These are phyloP conservation scores for Suhomyces bokatorum DNA, from an alignment of 1,139 yeast genomes.

Conservation along the genomic window DNA sequence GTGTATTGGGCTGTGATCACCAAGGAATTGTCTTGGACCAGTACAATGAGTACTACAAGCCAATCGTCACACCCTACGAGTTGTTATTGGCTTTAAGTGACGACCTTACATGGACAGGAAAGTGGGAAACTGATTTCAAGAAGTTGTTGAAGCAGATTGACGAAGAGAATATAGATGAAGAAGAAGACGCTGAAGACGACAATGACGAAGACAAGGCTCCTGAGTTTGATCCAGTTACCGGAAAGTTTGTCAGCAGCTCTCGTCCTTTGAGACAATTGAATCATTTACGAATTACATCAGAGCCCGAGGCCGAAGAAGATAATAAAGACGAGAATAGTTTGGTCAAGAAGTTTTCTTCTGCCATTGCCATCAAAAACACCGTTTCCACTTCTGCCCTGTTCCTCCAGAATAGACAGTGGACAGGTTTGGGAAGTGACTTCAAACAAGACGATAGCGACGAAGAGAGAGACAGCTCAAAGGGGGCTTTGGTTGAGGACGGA, in stretches of 20 bases:
- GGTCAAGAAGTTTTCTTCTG: constrained; percentile 58
- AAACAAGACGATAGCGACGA: constrained; percentile 33
- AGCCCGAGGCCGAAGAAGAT: constrained; percentile 24
- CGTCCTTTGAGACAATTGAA: constrained; percentile 70
- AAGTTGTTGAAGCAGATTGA: constrained; percentile 42
- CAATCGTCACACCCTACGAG: constrained; percentile 93
- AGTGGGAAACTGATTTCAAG: constrained; percentile 84
- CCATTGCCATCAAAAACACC: constrained; percentile 69
- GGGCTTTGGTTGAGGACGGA: constrained; percentile 80
- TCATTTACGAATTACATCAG: constrained; percentile 59
- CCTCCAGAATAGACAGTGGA: constrained; percentile 78
- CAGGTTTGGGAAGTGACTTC: constrained; percentile 88
- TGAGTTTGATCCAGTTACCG: constrained; percentile 86
- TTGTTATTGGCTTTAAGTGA: constrained; percentile 73
- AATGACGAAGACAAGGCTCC: constrained; percentile 60
- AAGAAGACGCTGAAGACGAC: constrained; percentile 14
- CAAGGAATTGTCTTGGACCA: constrained; percentile 87
- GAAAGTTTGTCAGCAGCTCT: constrained; percentile 64
- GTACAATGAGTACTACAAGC: constrained; percentile 77
- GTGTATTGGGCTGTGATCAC: constrained; percentile 90
- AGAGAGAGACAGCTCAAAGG: constrained; percentile 45
- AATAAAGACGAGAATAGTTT: constrained; percentile 28
- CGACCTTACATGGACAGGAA: constrained; percentile 84
- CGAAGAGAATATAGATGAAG: constrained; percentile 20
- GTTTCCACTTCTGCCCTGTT: constrained; percentile 86